A percentile compares a stretch with the other conserved stretches of the same genome.
These are phyloP conservation scores for Acmispon strigosus DNA, from an alignment of 306 rosid genomes.

Conservation along the genomic window DNA sequence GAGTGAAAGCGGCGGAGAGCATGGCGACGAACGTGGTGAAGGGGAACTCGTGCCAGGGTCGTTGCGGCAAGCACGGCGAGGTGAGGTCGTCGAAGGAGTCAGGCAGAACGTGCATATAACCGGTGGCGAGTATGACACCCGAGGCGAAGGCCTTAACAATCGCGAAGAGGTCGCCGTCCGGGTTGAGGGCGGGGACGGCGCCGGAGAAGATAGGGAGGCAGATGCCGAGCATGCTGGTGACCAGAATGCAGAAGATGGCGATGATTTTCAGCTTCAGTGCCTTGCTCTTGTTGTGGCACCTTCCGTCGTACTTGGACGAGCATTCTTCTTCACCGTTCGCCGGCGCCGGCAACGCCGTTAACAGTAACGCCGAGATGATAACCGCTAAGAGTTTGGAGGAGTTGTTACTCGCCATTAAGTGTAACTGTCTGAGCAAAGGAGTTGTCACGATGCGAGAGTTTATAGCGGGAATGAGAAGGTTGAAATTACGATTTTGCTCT, in stretches of 20 bases:
- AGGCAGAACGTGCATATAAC: conserved; percentile 75
- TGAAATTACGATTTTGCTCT: background rate
- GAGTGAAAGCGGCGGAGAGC: conserved; percentile 49
- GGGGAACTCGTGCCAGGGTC: conserved; percentile 54
- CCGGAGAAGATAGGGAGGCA: conserved; percentile 35
- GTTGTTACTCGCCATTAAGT: background rate
- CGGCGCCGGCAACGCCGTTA: background rate
- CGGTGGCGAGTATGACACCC: conserved; percentile 66
- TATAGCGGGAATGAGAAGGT: background rate
- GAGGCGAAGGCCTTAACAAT: conserved; percentile 57
- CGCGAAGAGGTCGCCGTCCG: conserved; percentile 33
- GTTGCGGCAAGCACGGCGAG: conserved; percentile 43
- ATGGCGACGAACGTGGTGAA: conserved; percentile 60
- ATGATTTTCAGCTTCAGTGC: conserved; percentile 39
- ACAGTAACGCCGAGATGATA: background rate
- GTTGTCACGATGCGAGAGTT: background rate
- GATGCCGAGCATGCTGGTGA: conserved; percentile 43
- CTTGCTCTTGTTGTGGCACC: conserved; percentile 31
- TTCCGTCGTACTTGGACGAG: background rate
- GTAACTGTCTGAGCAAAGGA: background rate
- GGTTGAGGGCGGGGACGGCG: conserved; percentile 33
- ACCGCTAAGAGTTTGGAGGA: background rate
- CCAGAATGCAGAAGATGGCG: conserved; percentile 39
- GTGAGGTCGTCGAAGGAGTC: conserved; percentile 39
- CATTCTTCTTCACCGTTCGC: background rate